phyloP scores from a whole-genome alignment of 1,284 basidiomycete genomes.

The Rhizoctonia solani region DNA sequence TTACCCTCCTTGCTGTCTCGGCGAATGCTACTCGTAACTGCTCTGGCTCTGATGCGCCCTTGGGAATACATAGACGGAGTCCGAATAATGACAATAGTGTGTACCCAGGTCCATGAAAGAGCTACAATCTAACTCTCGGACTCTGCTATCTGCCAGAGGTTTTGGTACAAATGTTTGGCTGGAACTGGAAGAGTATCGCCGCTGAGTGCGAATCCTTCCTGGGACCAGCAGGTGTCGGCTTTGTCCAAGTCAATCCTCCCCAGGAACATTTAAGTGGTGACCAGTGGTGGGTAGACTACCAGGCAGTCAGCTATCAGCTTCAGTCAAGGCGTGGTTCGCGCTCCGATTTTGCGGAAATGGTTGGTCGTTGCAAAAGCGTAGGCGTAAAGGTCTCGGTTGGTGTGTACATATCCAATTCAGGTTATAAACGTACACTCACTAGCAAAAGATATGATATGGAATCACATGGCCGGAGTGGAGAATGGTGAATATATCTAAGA shows the following conservation, averaged over 20 bases:
- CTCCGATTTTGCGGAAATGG: slow-evolving; percentile 39
- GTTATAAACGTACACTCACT: not conserved
- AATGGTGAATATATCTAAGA: slow-evolving; percentile 1
- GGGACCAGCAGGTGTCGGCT: slow-evolving; percentile 35
- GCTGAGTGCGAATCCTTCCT: slow-evolving; percentile 36
- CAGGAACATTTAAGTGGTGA: slow-evolving; percentile 46
- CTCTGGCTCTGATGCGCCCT: not conserved
- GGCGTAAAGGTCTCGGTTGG: slow-evolving; percentile 40
- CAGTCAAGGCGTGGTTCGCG: slow-evolving; percentile 40
- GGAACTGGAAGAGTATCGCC: slow-evolving; percentile 37
- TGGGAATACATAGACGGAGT: slow-evolving; percentile 6
- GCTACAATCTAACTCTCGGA: no score
- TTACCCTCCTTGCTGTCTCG: slow-evolving; percentile 10
- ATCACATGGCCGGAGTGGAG: slow-evolving; percentile 61
- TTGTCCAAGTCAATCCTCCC: slow-evolving; percentile 37
- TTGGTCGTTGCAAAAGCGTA: slow-evolving; percentile 38
- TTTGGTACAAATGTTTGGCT: slow-evolving; percentile 37
- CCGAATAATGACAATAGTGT: slow-evolving; percentile 26
- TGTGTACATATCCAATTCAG: not conserved
- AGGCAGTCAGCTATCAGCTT: slow-evolving; percentile 52
- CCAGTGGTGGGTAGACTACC: slow-evolving; percentile 73
- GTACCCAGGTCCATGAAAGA: not conserved
- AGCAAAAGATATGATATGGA: slow-evolving; percentile 60
- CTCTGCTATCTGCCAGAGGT: slow-evolving; percentile 28
- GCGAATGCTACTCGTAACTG: slow-evolving; percentile 12